Evolutionary conservation across 1,284 basidiomycete species (phyloP).

Genomic region (Mixia osmundae): DNA sequence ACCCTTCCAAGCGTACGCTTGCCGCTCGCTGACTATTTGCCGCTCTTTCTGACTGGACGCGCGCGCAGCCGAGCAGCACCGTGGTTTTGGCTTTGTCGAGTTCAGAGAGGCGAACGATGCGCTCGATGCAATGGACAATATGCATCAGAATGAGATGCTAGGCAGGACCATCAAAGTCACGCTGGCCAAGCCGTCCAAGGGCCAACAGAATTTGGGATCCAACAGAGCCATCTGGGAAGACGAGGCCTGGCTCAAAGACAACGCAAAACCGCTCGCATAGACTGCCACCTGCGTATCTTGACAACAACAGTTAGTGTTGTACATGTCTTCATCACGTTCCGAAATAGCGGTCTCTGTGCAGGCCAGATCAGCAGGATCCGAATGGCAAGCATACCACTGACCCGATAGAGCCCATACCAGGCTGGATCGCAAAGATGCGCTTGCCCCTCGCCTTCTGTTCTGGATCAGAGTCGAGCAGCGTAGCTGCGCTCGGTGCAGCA

Average conservation of each 20-base stretch:
- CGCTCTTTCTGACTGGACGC: neutral
- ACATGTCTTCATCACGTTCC: too few relatives aligned
- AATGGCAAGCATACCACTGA: neutral
- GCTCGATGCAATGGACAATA: constrained; percentile 20
- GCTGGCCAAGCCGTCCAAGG: constrained; percentile 12
- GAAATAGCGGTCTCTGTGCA: neutral
- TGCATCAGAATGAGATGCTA: constrained; percentile 18
- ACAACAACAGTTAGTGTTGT: too few relatives aligned
- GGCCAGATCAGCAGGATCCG: neutral
- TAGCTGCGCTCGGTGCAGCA: too few relatives aligned
- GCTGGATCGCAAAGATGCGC: constrained; percentile 13
- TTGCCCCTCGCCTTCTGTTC: too few relatives aligned
- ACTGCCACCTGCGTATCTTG: too few relatives aligned
- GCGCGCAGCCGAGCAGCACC: constrained; percentile 7
- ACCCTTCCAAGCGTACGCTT: constrained; percentile 13
- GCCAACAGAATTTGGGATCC: constrained; percentile 4
- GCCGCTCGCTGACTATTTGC: constrained; percentile 1
- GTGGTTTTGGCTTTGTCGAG: constrained; percentile 19
- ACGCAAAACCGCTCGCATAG: too few relatives aligned
- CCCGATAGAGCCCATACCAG: constrained; percentile 11
- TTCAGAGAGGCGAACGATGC: constrained; percentile 12
- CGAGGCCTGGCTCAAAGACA: constrained; percentile 16
- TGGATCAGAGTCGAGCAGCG: neutral
- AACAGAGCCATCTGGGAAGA: constrained; percentile 17
- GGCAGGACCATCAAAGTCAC: constrained; percentile 3